A percentile compares a stretch with the other conserved stretches of the same genome.
These are phyloP conservation scores for Fusarium robinianum DNA, from an alignment of 2,329 filamentous ascomycete species.

Conservation along the genomic window DNA sequence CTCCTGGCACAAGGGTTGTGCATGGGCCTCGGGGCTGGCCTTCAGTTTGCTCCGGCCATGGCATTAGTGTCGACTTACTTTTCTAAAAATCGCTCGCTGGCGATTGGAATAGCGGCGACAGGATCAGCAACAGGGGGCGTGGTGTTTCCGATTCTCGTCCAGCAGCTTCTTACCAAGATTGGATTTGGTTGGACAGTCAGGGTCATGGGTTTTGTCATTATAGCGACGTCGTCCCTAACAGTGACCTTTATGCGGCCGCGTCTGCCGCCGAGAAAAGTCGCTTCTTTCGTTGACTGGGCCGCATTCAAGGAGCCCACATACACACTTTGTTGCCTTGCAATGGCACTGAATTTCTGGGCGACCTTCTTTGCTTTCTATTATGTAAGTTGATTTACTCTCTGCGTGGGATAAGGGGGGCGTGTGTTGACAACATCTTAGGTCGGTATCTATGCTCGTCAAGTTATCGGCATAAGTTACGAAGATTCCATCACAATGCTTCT, in stretches of 20 bases:
- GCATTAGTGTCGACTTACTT: conserved; percentile 66
- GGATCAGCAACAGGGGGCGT: conserved; percentile 60
- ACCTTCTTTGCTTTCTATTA: conserved; percentile 53
- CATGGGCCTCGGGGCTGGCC: conserved; percentile 54
- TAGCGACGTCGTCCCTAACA: conserved; percentile 69
- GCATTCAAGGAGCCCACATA: conserved; percentile 45
- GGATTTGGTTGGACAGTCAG: conserved; percentile 65
- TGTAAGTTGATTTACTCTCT: conserved; percentile 29
- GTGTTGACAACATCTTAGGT: too few species aligned
- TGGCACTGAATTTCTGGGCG: conserved; percentile 44
- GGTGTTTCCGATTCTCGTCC: conserved; percentile 58
- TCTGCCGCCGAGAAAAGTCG: conserved; percentile 32
- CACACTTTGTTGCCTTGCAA: conserved; percentile 40
- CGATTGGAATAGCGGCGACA: conserved; percentile 61
- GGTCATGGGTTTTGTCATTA: conserved; percentile 69
- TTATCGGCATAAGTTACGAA: conserved; percentile 41
- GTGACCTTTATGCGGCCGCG: conserved; percentile 39
- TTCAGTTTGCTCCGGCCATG: conserved; percentile 59
- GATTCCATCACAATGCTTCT: too few species aligned
- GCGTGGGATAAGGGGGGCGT: too few species aligned
- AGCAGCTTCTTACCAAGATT: conserved; percentile 54
- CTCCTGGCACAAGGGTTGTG: conserved; percentile 59
- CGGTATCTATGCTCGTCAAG: conserved; percentile 35
- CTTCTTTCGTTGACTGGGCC: conserved; percentile 38
- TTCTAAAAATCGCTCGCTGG: conserved; percentile 54